These are phyloP conservation scores for Lentinula sp. DNA, from an alignment of 768 basidiomycete genomes.

Conservation along the genomic window DNA sequence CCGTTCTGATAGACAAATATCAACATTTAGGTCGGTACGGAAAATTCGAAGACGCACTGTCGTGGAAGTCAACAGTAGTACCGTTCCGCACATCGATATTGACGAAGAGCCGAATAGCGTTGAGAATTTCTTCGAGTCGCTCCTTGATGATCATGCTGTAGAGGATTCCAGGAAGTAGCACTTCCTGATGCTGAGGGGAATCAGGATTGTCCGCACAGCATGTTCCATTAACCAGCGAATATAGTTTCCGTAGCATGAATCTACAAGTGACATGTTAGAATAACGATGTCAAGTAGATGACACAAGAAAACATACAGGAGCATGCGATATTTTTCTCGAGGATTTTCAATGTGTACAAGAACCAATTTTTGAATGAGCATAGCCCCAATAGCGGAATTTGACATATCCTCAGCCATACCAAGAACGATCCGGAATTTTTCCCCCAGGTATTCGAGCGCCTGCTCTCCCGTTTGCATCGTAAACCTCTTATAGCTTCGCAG, in stretches of 20 bases:
- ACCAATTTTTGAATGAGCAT: conserved; percentile 83
- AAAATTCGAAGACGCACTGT: conserved; percentile 50
- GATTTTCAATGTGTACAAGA: conserved; percentile 80
- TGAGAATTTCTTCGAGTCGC: conserved; percentile 85
- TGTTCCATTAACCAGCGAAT: conserved; percentile 80
- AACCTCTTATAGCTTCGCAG: conserved; percentile 95
- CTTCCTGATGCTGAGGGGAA: conserved; percentile 98
- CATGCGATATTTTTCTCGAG: conserved; percentile 93
- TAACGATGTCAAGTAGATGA: conserved; percentile 4
- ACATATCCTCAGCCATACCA: conserved; percentile 89
- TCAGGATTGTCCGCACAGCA: conserved; percentile 96
- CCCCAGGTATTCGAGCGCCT: conserved; percentile 92
- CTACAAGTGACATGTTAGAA: conserved; percentile 29
- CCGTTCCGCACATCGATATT: conserved; percentile 67
- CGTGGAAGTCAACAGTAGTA: conserved; percentile 82
- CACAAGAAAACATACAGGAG: conserved; percentile 60
- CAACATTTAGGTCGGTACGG: background rate
- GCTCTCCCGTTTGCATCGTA: conserved; percentile 77
- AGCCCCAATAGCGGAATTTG: conserved; percentile 71
- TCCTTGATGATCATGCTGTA: conserved; percentile 99
- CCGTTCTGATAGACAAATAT: conserved; percentile 40
- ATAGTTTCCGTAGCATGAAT: conserved; percentile 97
- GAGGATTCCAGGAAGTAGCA: conserved; percentile 84
- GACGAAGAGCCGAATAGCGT: conserved; percentile 64
- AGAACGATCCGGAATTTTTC: conserved; percentile 95